Base-by-base conservation (phyloP, 1,284 basidiomycete genomes). In the Leccinum fuscescens region DNA sequence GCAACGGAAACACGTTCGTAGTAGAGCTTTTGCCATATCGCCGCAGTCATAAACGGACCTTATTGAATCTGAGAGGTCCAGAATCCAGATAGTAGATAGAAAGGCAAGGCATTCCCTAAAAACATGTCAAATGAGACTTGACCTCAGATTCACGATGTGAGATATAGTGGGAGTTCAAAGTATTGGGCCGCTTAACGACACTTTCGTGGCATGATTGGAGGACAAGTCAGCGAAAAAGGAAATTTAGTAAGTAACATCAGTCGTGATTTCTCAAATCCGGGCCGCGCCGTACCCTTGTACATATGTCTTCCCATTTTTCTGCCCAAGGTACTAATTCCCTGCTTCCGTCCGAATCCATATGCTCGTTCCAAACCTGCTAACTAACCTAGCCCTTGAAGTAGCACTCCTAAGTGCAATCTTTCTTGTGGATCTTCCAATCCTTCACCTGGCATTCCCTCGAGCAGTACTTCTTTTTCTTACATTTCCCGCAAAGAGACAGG, bases 381-480 rank as follows among this genome's bases (percentile, higher is more conserved):
- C 44, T 6, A 46, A 22, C n/a, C 35, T 7, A 37, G 14, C 35
- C 35, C 15, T 14, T 0, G 0, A 15, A 15, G 14, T 7, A 24
- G 48, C 7, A 27, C 12, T 29, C 11, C 51, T 52, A 53, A 53
- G 31, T 17, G 7, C 73, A 74, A 29, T 24, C 29, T 39, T 57
- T 65, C 64, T 78, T 78, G 62, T 81, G 82, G 15, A 27, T 58
- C 54, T 76, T 79, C 81, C 82, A 83, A 58, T 82, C 73, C 68
- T 6, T 66, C 57, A 72, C 77, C 62, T 83, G 82, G 55, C 82
- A 82, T 6, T 65, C 72, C 56, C 58, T 65, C 6, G 78, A 79
- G 62, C 81, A 82, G 57, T 81, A 83, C 51, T 63, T 71, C 31
- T 65, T 72, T 12, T 61, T 67, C 68, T 74, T 75, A 62, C 81